Evolutionary conservation across 2,329 filamentous ascomycete genomes (phyloP).

Genomic region (Pseudogymnoascus sp.): DNA sequence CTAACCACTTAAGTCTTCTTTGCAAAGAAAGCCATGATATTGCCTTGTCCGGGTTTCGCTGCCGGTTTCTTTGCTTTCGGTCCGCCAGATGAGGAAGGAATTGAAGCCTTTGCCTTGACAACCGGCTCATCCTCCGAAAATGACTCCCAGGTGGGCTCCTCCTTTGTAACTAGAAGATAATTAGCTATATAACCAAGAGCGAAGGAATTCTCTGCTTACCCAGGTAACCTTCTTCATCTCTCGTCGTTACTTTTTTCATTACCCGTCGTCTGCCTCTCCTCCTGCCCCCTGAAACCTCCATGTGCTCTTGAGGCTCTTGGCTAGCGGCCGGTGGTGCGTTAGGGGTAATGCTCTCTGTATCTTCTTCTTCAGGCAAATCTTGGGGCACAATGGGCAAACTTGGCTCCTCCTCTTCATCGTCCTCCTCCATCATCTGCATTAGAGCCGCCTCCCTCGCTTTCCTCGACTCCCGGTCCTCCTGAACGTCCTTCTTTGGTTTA

Average conservation of each 20-base stretch:
- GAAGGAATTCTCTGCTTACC: conserved; percentile 45
- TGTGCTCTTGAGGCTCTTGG: conserved; percentile 41
- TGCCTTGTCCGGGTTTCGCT: conserved; percentile 61
- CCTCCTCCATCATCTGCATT: conserved; percentile 69
- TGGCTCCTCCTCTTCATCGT: conserved; percentile 43
- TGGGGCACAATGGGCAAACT: conserved; percentile 13
- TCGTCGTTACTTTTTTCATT: conserved; percentile 79
- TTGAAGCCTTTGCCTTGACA: conserved; percentile 42
- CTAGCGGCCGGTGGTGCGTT: conserved; percentile 27
- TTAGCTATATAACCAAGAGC: conserved; percentile 16
- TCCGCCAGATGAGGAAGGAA: conserved; percentile 32
- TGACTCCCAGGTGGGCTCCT: conserved; percentile 81
- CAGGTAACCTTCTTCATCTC: conserved; percentile 85
- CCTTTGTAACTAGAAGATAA: conserved; percentile 62
- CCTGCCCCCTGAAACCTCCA: conserved; percentile 53
- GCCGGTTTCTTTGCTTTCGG: conserved; percentile 49
- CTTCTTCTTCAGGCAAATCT: conserved; percentile 1
- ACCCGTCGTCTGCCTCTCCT: conserved; percentile 71
- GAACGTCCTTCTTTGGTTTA: conserved; percentile 25
- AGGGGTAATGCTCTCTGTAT: conserved; percentile 12
- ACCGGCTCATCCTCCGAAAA: conserved; percentile 83
- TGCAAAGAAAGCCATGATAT: conserved; percentile 85
- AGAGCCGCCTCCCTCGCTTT: conserved; percentile 61
- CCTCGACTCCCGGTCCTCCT: conserved; percentile 36
- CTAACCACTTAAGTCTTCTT: conserved; percentile 49